Base-by-base conservation (phyloP, 805 yeast genomes). In the Candida arabinofermentans region DNA sequence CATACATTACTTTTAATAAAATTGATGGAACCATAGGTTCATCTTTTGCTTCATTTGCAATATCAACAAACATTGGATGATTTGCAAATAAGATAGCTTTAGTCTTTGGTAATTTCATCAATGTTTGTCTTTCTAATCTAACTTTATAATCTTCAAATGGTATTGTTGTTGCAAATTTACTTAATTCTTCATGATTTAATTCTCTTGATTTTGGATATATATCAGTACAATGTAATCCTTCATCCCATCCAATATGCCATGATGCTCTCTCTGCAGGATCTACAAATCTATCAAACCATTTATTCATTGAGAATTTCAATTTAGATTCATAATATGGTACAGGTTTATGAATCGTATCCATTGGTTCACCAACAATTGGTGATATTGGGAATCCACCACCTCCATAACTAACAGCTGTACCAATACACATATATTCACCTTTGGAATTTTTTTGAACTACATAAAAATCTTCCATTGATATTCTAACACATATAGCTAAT, bases 191-290 rank as follows among this genome's bases (percentile, higher is more conserved):
- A 44, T 67, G 69, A 42, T 64, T 61, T 18, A 72, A 59, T 42
- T 64, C 66, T 47, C 64, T 65, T 13, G 59, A 44, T 51, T 67
- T 68, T 31, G 53, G 37, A 27, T 57, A 57, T 2, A 57, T 24
- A 12, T 57, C 61, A 41, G 51, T 56, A 27, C 55, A 54, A n/a
- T 49, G 39, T 14, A 57, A 38, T 64, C 59, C 52, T 43, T 68
- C 68, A 52, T 74, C 78, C 77, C 77, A 73, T 1, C 72, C 64
- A 39, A 72, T 62, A 50, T 73, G 73, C 76, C 77, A 72, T 17
- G 74, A 62, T 5, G 72, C 71, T 41, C 79, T 55, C 50, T 74
- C 79, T 24, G 71, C 77, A 0, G 76, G 73, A 13, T 64, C 65
- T 26, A 48, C 52, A n/a, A 68, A 65, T 36, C 64, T 65, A 16